These are phyloP conservation scores for Seiridium unicorne DNA, from an alignment of 2,329 filamentous ascomycete genomes.

Conservation along the genomic window DNA sequence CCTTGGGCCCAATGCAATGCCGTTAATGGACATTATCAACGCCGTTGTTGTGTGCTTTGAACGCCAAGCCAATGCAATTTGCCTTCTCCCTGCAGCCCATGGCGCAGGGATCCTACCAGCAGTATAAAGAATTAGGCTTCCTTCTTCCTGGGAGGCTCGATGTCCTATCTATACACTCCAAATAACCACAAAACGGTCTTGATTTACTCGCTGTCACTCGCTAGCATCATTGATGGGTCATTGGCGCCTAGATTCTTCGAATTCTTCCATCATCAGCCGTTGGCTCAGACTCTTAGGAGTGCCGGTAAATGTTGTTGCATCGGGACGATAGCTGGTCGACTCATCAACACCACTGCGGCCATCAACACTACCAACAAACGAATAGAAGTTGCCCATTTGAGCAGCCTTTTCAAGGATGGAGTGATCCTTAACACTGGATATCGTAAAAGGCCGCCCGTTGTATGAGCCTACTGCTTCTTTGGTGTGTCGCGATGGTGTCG, in stretches of 20 bases:
- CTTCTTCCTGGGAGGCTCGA: not conserved
- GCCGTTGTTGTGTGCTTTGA: not conserved
- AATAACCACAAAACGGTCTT: not conserved
- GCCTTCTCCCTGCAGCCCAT: not conserved
- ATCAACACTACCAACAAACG: constrained; percentile 53
- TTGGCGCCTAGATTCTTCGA: constrained; percentile 23
- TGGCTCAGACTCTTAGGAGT: constrained; percentile 48
- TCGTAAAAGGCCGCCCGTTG: constrained; percentile 50
- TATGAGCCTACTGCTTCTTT: constrained; percentile 51
- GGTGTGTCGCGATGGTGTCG: constrained; percentile 30
- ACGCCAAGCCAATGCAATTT: not conserved
- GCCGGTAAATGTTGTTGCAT: constrained; percentile 35
- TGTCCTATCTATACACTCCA: not conserved
- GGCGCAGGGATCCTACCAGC: no score
- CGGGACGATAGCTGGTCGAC: constrained; percentile 41
- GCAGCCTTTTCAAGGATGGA: constrained; percentile 47
- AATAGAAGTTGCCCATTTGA: constrained; percentile 45
- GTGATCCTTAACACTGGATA: constrained; percentile 49
- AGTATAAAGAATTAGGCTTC: not conserved
- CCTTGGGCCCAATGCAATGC: not conserved
- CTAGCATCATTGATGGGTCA: not conserved
- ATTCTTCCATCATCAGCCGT: constrained; percentile 47
- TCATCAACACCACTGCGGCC: constrained; percentile 50
- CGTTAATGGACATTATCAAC: not conserved
- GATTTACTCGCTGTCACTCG: not conserved